Evolutionary conservation across 1,284 basidiomycete species (phyloP), one percentile per base, ranked within the genome.

Genomic region (Cryptococcus sp.): DNA sequence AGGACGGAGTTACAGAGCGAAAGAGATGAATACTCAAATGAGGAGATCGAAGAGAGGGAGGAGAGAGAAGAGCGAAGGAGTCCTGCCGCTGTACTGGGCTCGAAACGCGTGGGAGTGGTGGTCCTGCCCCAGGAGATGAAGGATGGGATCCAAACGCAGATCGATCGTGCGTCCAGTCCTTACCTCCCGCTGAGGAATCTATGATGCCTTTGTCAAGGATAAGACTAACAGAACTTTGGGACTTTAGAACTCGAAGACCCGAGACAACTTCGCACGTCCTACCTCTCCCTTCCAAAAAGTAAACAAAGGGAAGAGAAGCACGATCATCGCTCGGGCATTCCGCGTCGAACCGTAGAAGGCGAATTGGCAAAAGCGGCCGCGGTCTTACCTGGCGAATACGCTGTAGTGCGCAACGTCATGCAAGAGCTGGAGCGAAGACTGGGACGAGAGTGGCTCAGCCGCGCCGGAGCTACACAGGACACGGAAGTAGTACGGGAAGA

Each of bases 81-180:
- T 22, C 89, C 91, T 50, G 90, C 91, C 26, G 89, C 90, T 20
- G 76, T 81, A 15, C 88, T 90, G 74, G 91, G 91, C 17, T 88
- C 87, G 63, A 83, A 86, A 61, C 77, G 81, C 29, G 82, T 91
- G 51, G 88, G 89, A 8, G 79, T 85, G 54, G 83, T 91, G 13
- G 79, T 87, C 10, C 69, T 94, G 11, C 87, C 91, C 1, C 73
- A 82, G 11, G 85, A 90, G 72, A 80, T 94, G 13, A 60, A 68
- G 11, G 59, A 69, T 20, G 66, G 69, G 7, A 72, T 81, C 10
- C 65, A 71, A 49, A 54, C 56, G 0, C 65, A 76, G 25, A 72
- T 81, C 19, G 63, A 72, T 37, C 63, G 79, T 80, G 59, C 53
- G 75, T 66, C 8, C 13, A 4, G 5, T 34, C 29, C 13, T n/a